Base-by-base conservation (phyloP, 2,329 filamentous ascomycete species). In the Tolypocladium capitatum region DNA sequence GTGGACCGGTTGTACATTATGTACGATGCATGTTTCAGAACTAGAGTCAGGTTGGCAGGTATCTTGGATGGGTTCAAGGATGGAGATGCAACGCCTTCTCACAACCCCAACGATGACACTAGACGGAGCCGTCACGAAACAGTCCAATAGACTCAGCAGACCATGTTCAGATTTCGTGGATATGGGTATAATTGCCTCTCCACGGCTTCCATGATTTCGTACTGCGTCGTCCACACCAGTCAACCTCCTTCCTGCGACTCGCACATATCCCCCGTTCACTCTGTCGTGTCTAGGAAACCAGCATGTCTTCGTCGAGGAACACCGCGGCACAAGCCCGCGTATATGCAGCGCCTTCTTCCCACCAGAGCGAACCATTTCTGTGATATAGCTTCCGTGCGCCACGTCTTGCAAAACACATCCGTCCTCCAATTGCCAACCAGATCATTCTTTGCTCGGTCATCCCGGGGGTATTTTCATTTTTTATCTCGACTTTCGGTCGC, bases 401-500 rank as follows among this genome's bases (percentile, higher is more conserved):
- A 13, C 34, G 13, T 43, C 16, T 33, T 27, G 32, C 31, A 32
- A 18, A 21, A 45, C 40, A 47, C 24, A 42, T 46, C 49, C 27
- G 28, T 27, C 14, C 16, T 48, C 33, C 33, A 40, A 40, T 40
- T 31, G 34, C 52, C 51, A 51, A 56, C 52, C 52, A 49, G 49
- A 52, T 59, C 53, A 48, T 55, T 56, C 51, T 56, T 56, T 48
- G 47, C 47, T 53, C 51, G 45, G 52, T 16, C 34, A 50, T 57
- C 56, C 55, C 51, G 56, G 55, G 61, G 63, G 61, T 65, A 65
- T 65, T 61, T 56, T 61, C 52, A 51, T 56, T 49, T 55, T 56
- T 58, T 55, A 50, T 60, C 52, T 55, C 56, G 52, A 57, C 57
- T 55, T 60, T 59, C 56, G 55, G 52, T 57, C 53, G 51, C 58